These are phyloP conservation scores for Camellia sinensis DNA, from an alignment of 148 eudicot genomes.

Conservation along the genomic window DNA sequence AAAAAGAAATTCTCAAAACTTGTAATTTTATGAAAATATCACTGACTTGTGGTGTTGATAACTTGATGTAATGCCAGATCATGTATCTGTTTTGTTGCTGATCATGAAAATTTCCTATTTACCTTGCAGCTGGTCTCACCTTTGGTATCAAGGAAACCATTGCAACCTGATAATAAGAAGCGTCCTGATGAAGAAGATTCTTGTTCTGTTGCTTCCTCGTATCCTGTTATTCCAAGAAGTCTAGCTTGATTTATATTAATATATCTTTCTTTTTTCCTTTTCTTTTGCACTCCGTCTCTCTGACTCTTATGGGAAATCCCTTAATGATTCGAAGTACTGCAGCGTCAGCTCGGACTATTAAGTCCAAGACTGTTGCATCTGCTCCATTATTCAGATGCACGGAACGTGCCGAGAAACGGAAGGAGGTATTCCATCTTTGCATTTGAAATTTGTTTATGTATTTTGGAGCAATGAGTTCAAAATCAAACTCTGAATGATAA, in stretches of 20 bases:
- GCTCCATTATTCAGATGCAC: slow-evolving; percentile 70
- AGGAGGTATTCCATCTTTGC: slow-evolving; percentile 51
- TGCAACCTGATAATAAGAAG: slow-evolving; percentile 63
- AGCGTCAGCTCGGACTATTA: slow-evolving; percentile 33
- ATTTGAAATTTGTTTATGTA: not conserved
- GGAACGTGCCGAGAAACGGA: slow-evolving; percentile 87
- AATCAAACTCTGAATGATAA: not conserved
- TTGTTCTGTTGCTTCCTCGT: slow-evolving; percentile 63
- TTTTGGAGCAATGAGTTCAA: not conserved
- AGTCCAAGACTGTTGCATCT: slow-evolving; percentile 50
- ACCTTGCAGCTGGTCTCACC: slow-evolving; percentile 42
- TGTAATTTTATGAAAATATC: not conserved
- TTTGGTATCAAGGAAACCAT: slow-evolving; percentile 48
- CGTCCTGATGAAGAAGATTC: slow-evolving; percentile 70
- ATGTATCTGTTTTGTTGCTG: slow-evolving; percentile 2
- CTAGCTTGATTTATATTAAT: slow-evolving; percentile 3
- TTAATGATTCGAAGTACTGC: slow-evolving; percentile 45
- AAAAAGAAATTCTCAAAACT: not conserved
- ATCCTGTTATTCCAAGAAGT: slow-evolving; percentile 41
- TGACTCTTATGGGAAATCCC: slow-evolving; percentile 20
- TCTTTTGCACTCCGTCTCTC: slow-evolving; percentile 4
- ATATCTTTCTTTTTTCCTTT: not conserved
- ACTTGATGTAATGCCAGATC: not conserved
- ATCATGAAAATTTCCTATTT: slow-evolving; percentile 2
- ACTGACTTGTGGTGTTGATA: not conserved